Conservation (phyloP, 1,284 basidiomycete species). For the Gomphus bonarii region DNA sequence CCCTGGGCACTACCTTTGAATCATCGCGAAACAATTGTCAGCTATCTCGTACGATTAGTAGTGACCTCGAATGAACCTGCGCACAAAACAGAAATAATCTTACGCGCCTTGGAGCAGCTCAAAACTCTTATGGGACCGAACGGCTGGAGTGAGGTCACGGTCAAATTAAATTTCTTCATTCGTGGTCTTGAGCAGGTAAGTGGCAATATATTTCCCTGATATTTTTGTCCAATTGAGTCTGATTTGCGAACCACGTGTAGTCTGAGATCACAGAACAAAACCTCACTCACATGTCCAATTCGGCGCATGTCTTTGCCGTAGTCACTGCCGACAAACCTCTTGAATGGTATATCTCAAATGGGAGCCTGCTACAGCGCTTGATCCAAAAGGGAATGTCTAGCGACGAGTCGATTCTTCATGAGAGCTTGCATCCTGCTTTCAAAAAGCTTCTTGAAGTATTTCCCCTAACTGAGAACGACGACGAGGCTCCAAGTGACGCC, state of each 20-base stretch:
- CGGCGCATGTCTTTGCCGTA: constrained; percentile 85
- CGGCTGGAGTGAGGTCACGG: constrained; percentile 90
- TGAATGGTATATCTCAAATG: constrained; percentile 74
- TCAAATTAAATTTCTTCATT: constrained; percentile 86
- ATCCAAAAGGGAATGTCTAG: constrained; percentile 81
- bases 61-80: constrained; percentile 68
- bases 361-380: constrained; percentile 76
- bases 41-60: constrained; percentile 84
- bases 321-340: constrained; percentile 80
- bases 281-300: constrained; percentile 66
- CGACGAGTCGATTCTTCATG: constrained; percentile 70
- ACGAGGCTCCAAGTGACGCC: constrained; percentile 50
- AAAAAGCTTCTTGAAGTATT: constrained; percentile 80
- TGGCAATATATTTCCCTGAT: constrained; percentile 9
- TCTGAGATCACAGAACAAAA: constrained; percentile 67
- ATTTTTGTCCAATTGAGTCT: constrained; percentile 1
- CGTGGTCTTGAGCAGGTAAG: constrained; percentile 72
- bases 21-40: constrained; percentile 85
- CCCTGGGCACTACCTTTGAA: constrained; percentile 69
- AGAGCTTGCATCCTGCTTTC: constrained; percentile 75
- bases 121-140: constrained; percentile 72
- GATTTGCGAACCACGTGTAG: constrained; percentile 28
- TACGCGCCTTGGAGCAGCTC: constrained; percentile 74
- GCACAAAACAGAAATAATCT: constrained; percentile 53
- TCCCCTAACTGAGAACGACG: constrained; percentile 74